These are phyloP conservation scores for Alternaria longipes DNA, from an alignment of 2,329 filamentous ascomycete species.

Conservation along the genomic window DNA sequence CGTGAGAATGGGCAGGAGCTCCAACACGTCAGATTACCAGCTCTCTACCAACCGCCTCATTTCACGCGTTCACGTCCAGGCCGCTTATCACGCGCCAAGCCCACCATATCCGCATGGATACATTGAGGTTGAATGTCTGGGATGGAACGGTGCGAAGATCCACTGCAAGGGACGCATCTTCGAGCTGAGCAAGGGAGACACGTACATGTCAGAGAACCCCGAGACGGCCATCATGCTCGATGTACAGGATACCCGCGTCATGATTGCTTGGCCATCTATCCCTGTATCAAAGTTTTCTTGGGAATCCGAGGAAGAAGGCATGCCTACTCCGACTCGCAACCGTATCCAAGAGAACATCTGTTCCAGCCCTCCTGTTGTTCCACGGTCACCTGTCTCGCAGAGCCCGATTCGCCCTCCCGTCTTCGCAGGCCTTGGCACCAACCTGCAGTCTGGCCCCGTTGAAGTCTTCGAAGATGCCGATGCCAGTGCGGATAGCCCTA, in stretches of 20 bases:
- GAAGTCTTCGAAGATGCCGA: constrained; percentile 53
- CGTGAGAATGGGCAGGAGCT: constrained; percentile 89
- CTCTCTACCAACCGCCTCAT: constrained; percentile 91
- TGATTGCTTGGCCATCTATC: constrained; percentile 83
- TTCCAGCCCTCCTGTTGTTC: constrained; percentile 70
- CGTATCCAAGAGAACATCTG: constrained; percentile 56
- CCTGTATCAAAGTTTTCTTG: constrained; percentile 62
- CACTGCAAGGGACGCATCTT: constrained; percentile 89
- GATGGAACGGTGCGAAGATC: constrained; percentile 94
- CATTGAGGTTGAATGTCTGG: constrained; percentile 88
- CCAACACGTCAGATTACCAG: constrained; percentile 94
- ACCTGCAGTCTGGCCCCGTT: constrained; percentile 35
- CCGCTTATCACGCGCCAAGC: constrained; percentile 77
- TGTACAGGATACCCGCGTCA: constrained; percentile 89
- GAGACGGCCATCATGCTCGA: constrained; percentile 92
- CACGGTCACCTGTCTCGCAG: constrained; percentile 81
- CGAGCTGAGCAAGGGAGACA: constrained; percentile 86
- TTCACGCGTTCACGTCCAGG: constrained; percentile 91
- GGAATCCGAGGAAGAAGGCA: constrained; percentile 68
- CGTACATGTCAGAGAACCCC: constrained; percentile 88
- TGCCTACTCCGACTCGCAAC: constrained; percentile 46
- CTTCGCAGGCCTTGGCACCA: constrained; percentile 50
- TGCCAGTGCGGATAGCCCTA: constrained; percentile 35
- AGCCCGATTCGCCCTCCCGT: constrained; percentile 63
- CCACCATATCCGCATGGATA: constrained; percentile 75